Conservation (phyloP, 257 asterid genomes). For the Scutellaria minor region DNA sequence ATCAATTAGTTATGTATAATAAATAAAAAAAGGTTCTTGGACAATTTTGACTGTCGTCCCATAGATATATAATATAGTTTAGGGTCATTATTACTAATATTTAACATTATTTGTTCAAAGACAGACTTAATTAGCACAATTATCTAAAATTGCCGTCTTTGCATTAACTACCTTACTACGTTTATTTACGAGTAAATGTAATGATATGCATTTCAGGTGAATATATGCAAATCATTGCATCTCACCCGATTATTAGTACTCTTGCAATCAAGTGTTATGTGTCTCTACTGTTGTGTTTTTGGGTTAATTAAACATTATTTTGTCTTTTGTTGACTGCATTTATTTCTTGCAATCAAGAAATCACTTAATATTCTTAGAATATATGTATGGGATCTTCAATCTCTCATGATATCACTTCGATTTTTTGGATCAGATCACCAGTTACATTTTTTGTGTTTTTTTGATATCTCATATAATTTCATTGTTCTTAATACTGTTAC, state of each 20-base stretch:
- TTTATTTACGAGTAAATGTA: neutral
- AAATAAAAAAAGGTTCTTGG: neutral
- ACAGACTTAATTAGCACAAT: too few species aligned
- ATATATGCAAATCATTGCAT: too few species aligned
- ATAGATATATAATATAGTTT: neutral
- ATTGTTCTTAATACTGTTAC: too few species aligned
- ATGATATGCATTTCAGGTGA: neutral
- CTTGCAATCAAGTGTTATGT: too few species aligned
- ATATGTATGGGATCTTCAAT: too few species aligned
- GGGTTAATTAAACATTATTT: slow-evolving; percentile 29
- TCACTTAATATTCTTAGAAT: too few species aligned
- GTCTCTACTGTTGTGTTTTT: neutral
- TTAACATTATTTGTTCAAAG: neutral
- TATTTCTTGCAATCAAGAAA: neutral
- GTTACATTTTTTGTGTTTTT: too few species aligned
- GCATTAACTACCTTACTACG: slow-evolving; percentile 11
- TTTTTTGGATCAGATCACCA: too few species aligned
- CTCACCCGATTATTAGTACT: too few species aligned
- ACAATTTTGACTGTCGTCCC: neutral
- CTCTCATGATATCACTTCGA: too few species aligned
- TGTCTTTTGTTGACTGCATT: slow-evolving; percentile 32
- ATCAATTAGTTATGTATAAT: neutral
- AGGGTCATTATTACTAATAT: neutral
- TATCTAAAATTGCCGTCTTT: slow-evolving; percentile 1
- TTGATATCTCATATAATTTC: too few species aligned